Evolutionary conservation across 1,139 yeast species (phyloP), one percentile per base, ranked within the genome.

Genomic region (Zygoascus hellenicus): DNA sequence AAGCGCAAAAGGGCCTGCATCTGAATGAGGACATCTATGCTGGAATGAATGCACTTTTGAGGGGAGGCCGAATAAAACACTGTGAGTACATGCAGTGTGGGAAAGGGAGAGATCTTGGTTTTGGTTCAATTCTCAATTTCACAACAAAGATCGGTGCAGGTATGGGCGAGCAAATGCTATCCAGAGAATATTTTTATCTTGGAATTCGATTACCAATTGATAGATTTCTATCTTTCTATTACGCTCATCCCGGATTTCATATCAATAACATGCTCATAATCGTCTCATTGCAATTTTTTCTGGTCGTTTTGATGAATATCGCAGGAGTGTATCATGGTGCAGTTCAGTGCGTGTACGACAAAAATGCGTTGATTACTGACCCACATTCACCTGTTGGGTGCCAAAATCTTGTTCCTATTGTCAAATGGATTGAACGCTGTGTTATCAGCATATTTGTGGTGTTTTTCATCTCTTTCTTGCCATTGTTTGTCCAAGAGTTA

Each of bases 171-270:
- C 96, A 88, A 58, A 74, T 86, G 61, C 66, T 88, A 13, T 86
- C 95, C 4, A 69, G 96, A 54, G 96, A 88, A 58, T 86, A 88
- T 59, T 87, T 78, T 60, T 84, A 84, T 60, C 67, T 88, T 52
- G 95, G 96, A 0, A 83, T 92, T 0, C 81, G 77, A 50, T 67
- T 88, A 39, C 90, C 95, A 0, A 69, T 86, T 45, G 96, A 88
- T 60, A 65, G 95, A 47, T 86, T 88, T 61, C 65, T 88, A 35
- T 82, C 96, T 0, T 88, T 88, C 59, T 88, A 84, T 62, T 88
- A 87, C 66, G 96, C 96, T 0, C 96, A 88, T 60, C 88, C 95
- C 0, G 96, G 96, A 0, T 88, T 88, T 61, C 96, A 88, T 60
- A 69, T 88, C 54, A 88, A 88, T 61, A 88, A 88, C 58, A 71